Percentiles rank a stretch among this genome's conserved stretches.
These are phyloP conservation scores for Geotrichum citri-aurantii DNA, from an alignment of 1,139 yeast genomes.

Conservation along the genomic window DNA sequence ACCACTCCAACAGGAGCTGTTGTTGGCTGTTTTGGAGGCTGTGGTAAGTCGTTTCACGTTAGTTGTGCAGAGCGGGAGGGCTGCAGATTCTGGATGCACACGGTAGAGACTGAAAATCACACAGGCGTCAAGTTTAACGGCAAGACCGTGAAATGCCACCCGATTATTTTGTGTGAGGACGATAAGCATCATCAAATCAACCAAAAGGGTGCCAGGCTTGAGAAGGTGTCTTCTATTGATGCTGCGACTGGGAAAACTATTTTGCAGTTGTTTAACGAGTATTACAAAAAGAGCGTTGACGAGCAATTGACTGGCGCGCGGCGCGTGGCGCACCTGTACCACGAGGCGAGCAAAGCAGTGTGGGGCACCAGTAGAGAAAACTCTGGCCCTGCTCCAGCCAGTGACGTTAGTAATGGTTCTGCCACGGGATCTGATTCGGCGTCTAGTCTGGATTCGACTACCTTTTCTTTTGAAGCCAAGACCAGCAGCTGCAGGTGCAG, in stretches of 20 bases:
- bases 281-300: slow-evolving; percentile 26
- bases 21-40: slow-evolving; percentile 38
- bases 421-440: not conserved
- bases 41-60: slow-evolving; percentile 46
- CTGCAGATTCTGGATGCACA: slow-evolving; percentile 33
- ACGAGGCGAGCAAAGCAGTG: not conserved
- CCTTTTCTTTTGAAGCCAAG: not conserved
- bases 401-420: not conserved
- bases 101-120: not conserved
- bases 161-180: slow-evolving; percentile 17
- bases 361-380: not conserved
- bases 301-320: slow-evolving; percentile 25
- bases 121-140: not conserved
- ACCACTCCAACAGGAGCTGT: slow-evolving; percentile 41
- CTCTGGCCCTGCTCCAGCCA: not conserved
- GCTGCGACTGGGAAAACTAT: slow-evolving; percentile 27
- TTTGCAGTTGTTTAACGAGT: slow-evolving; percentile 31
- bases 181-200: not conserved
- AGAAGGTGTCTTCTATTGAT: slow-evolving; percentile 23
- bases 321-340: slow-evolving; percentile 22
- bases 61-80: slow-evolving; percentile 53
- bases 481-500: slow-evolving; percentile 14
- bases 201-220: not conserved
- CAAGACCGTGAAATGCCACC: not conserved
- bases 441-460: not conserved